Conservation (phyloP, 352 stramenopile species). For the Blastocystis sp. region DNA sequence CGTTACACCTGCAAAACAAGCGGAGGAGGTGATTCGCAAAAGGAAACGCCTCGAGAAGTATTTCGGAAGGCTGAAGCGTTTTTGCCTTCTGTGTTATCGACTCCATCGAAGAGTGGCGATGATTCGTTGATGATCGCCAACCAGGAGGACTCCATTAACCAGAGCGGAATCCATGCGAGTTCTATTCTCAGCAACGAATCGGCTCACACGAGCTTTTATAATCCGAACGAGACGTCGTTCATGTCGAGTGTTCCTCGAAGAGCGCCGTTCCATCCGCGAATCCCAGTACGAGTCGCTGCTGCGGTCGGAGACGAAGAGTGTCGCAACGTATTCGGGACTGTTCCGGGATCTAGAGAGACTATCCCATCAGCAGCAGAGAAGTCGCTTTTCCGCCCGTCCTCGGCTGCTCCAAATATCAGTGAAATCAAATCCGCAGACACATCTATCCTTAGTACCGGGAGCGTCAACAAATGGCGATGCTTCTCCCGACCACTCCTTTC, state of each 20-base stretch:
- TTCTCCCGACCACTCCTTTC: background rate
- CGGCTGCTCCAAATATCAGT: background rate
- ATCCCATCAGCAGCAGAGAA: background rate
- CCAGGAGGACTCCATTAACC: background rate
- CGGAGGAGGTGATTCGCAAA: background rate
- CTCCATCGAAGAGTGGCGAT: conserved; percentile 15
- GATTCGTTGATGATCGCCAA: conserved; percentile 11
- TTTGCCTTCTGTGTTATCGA: conserved; percentile 18
- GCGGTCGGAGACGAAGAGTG: background rate
- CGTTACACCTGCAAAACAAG: conserved; percentile 12
- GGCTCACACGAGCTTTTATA: conserved; percentile 26
- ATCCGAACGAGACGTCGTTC: conserved; percentile 29
- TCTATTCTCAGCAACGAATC: conserved; percentile 37
- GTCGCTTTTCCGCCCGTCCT: background rate
- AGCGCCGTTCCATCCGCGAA: conserved; percentile 28
- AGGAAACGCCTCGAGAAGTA: conserved; percentile 12
- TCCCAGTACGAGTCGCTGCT: conserved; percentile 42
- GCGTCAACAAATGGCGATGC: background rate
- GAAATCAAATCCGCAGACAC: background rate
- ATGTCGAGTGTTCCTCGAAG: background rate
- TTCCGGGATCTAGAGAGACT: background rate
- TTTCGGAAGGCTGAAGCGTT: conserved; percentile 1
- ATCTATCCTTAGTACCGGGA: background rate
- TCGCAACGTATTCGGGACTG: conserved; percentile 22
- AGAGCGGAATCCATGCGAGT: background rate